phyloP scores from a whole-genome alignment of 495 filamentous ascomycete species.

The Eremomyces bilateralis region DNA sequence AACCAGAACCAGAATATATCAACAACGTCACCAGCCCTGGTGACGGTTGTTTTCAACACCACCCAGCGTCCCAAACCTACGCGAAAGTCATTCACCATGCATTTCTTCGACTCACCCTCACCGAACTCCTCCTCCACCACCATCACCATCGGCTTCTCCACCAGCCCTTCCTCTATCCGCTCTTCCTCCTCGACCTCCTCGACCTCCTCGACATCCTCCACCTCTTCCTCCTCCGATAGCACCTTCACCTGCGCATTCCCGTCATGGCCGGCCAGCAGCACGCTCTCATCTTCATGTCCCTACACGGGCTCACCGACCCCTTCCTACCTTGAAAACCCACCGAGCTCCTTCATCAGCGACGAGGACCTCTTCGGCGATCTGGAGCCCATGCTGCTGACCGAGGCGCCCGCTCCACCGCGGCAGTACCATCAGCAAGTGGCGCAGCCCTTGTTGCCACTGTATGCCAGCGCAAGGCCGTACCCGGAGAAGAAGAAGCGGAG shows the following conservation, averaged over 20 bases:
- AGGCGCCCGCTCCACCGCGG: conserved; percentile 18
- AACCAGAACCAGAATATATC: too few species aligned
- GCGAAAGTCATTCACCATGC: not conserved
- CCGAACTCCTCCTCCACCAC: not conserved
- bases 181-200: not conserved
- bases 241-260: conserved; percentile 14
- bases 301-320: too few species aligned
- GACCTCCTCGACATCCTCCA: not conserved
- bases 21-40: too few species aligned
- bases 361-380: conserved; percentile 19
- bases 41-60: too few species aligned
- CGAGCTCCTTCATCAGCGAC: conserved; percentile 18
- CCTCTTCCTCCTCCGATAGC: conserved; percentile 3
- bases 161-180: too few species aligned
- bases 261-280: conserved; percentile 13
- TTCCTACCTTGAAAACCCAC: not conserved
- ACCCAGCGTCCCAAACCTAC: too few species aligned
- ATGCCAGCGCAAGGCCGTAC: conserved; percentile 12
- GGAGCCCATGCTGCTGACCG: conserved; percentile 11
- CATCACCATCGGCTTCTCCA: too few species aligned
- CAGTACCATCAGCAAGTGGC: conserved; percentile 11
- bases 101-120: not conserved
- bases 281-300: conserved; percentile 8
- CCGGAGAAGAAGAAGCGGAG: conserved; percentile 10
- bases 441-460: conserved; percentile 15